Conservation (phyloP, 2,329 filamentous ascomycete genomes). For the Aureobasidium musti region DNA sequence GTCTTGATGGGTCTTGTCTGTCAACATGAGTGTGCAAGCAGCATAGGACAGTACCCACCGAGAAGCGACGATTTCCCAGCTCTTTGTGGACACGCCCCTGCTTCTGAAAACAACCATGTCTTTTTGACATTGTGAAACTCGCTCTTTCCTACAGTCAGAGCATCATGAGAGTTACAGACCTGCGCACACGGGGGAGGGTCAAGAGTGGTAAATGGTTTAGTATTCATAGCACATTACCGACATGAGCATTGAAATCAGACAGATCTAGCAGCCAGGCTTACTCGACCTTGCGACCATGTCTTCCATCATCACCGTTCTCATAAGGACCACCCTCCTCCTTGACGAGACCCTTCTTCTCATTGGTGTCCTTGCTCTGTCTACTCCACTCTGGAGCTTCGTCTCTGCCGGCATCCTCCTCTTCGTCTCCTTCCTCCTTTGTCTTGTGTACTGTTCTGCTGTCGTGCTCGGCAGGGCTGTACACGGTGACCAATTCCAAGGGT, state of each 20-base stretch:
- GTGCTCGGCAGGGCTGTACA: slow-evolving; percentile 66
- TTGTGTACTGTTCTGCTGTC: slow-evolving; percentile 60
- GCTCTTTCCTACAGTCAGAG: too few relatives aligned
- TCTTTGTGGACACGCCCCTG: too few relatives aligned
- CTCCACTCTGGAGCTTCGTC: slow-evolving; percentile 64
- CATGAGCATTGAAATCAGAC: not conserved
- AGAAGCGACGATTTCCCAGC: too few relatives aligned
- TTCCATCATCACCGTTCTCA: slow-evolving; percentile 42
- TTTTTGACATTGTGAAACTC: too few relatives aligned
- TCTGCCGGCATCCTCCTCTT: slow-evolving; percentile 61
- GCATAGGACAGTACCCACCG: too few relatives aligned
- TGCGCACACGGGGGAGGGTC: too few relatives aligned
- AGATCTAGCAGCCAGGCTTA: not conserved
- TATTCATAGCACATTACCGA: not conserved
- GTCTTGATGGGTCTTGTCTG: not conserved
- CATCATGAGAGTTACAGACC: too few relatives aligned
- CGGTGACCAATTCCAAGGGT: slow-evolving; percentile 62
- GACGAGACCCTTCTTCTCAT: slow-evolving; percentile 59
- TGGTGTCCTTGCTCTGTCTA: slow-evolving; percentile 58
- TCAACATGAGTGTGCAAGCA: too few relatives aligned
- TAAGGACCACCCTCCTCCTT: slow-evolving; percentile 47
- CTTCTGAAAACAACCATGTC: too few relatives aligned
- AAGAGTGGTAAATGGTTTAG: not conserved
- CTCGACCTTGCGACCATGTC: slow-evolving; percentile 38
- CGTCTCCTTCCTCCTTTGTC: slow-evolving; percentile 64